Percentiles rank a stretch among this genome's conserved stretches.
phyloP scores from a whole-genome alignment of 2,329 filamentous ascomycete genomes.

The Alternaria longipes region DNA sequence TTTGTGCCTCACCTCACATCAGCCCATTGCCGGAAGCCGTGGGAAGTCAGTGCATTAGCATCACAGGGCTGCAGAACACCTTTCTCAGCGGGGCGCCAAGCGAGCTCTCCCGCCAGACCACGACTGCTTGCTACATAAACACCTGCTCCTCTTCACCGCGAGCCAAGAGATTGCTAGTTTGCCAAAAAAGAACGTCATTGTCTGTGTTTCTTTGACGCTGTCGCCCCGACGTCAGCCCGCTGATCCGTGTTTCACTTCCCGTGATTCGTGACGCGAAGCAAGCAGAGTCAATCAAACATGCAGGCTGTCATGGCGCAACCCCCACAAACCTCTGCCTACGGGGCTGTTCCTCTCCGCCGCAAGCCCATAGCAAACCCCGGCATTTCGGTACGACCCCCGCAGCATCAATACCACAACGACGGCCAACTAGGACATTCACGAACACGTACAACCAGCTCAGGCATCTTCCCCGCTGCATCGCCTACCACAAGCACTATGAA shows the following conservation, averaged over 20 bases:
- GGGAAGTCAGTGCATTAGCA: constrained; percentile 28
- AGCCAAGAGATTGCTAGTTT: constrained; percentile 1
- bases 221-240: constrained; percentile 37
- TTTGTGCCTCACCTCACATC: constrained; percentile 20
- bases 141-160: constrained; percentile 15
- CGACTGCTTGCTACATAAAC: constrained; percentile 32
- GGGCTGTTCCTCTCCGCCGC: constrained; percentile 43
- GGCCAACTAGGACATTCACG: constrained; percentile 45
- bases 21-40: constrained; percentile 42
- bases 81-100: constrained; percentile 40
- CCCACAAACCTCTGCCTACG: constrained; percentile 35
- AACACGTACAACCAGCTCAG: constrained; percentile 51
- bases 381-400: constrained; percentile 43
- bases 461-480: constrained; percentile 41
- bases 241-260: constrained; percentile 38
- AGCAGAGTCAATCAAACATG: constrained; percentile 32
- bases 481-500: constrained; percentile 44
- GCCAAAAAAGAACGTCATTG: constrained; percentile 16
- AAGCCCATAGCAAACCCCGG: constrained; percentile 48
- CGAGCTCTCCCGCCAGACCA: constrained; percentile 14
- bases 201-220: constrained; percentile 28
- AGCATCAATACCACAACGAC: constrained; percentile 33
- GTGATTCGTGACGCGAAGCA: constrained; percentile 29
- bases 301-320: constrained; percentile 42
- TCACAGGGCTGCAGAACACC: constrained; percentile 28